Conservation (phyloP, 192 early-diverging fungal genomes). For the Rhizophagus prolifer region DNA sequence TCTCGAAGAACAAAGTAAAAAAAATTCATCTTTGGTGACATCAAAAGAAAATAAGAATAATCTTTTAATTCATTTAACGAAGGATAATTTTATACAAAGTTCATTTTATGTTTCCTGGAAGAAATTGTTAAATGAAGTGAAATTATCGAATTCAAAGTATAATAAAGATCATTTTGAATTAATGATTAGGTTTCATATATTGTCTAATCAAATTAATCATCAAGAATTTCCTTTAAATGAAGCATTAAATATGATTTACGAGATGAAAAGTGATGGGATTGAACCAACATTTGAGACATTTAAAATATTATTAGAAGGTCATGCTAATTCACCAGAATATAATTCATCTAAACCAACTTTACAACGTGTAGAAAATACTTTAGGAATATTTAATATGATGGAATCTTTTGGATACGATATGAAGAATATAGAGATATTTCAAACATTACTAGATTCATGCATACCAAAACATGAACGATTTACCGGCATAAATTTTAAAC, state of each 20-base stretch:
- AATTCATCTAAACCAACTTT: not conserved
- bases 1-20: not conserved
- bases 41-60: not conserved
- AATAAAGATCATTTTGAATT: constrained; percentile 4
- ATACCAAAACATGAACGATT: not conserved
- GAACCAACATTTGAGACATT: constrained; percentile 2
- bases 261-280: constrained; percentile 12
- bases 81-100: not conserved
- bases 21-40: not conserved
- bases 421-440: not conserved
- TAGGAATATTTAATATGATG: constrained; percentile 16
- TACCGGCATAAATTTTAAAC: not conserved
- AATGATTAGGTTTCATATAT: constrained; percentile 13
- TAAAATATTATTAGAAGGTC: not conserved
- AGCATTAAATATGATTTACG: not conserved
- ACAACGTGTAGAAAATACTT: not conserved
- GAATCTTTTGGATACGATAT: constrained; percentile 5
- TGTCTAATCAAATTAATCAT: not conserved
- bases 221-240: constrained; percentile 15
- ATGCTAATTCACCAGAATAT: not conserved
- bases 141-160: constrained; percentile 5
- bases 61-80: not conserved
- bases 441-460: constrained; percentile 15
- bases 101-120: constrained; percentile 12
- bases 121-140: not conserved